Evolutionary conservation across 2,329 filamentous ascomycete species (phyloP), one percentile per base, ranked within the genome.

Genomic region (Tolypocladium endophyticum): DNA sequence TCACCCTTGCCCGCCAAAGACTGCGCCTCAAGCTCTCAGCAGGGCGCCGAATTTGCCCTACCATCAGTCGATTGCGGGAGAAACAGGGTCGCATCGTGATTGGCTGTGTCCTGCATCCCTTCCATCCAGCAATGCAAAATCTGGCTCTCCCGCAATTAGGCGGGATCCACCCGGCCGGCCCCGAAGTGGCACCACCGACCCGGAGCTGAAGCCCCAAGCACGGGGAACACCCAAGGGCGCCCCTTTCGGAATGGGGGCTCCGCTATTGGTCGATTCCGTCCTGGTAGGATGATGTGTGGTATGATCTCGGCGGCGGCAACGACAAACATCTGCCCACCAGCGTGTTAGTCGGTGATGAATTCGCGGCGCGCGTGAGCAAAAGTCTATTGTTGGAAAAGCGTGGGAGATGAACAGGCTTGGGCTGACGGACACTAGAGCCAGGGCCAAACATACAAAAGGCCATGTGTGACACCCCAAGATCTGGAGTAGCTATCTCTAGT

Each of bases 161-260:
- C 20, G 20, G 50, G 50, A 53, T 33, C 38, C 56, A 43, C 25
- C 39, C 56, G 30, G 25, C 56, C 56, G 41, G 56, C 39, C 23
- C 56, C 56, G 56, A 58, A 35, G 45, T 58, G 56, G 56, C 43
- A 52, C 43, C 43, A 58, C 56, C 43, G 45, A 7, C 3, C 56
- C 35, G 43, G 41, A 35, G 56, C 33, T 50, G 56, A 35, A 43
- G 28, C 25, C 39, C 33, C 8, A 45, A 30, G 25, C 18, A 47
- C 28, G 55, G 39, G 20, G 39, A 14, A 2, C 1, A 30, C 8
- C 45, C 20, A 52, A 38, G 50, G 30, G 20, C 12, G n/a, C 30
- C 30, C 5, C 8, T 53, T 53, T 33, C 16, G 50, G 50, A 53
- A 36, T 52, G 30, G 28, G 2, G 25, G 8, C 56, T 43, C 41